Percentiles rank a stretch among this genome's conserved stretches.
These are phyloP conservation scores for Rossbeevera mucosa DNA, from an alignment of 768 basidiomycete species.

Conservation along the genomic window DNA sequence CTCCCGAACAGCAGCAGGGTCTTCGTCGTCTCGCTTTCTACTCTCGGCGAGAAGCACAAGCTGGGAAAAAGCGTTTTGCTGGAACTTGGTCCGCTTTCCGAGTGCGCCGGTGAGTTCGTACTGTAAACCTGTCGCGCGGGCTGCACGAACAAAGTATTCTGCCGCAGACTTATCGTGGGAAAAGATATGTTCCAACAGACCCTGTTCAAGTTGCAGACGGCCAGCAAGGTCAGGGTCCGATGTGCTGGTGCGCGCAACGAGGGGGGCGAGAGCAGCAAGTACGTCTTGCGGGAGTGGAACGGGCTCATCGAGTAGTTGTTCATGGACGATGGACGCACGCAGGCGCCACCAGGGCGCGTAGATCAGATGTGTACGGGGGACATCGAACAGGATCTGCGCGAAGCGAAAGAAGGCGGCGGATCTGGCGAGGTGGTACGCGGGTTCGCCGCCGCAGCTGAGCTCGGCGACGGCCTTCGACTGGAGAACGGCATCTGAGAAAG, in stretches of 20 bases:
- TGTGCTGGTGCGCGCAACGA: constrained; percentile 35
- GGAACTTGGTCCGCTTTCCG: constrained; percentile 93
- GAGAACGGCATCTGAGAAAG: constrained; percentile 45
- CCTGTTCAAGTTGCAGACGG: constrained; percentile 67
- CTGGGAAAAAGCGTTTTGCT: constrained; percentile 79
- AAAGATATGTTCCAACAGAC: constrained; percentile 74
- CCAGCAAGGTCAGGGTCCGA: constrained; percentile 63
- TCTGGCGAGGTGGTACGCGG: constrained; percentile 86
- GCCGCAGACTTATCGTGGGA: constrained; percentile 74
- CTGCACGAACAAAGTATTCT: constrained; percentile 72
- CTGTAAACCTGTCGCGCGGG: constrained; percentile 69
- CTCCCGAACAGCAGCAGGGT: constrained; percentile 1
- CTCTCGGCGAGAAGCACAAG: constrained; percentile 93
- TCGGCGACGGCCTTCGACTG: constrained; percentile 66
- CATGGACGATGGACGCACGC: constrained; percentile 66
- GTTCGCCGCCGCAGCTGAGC: constrained; percentile 85
- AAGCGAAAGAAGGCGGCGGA: constrained; percentile 67
- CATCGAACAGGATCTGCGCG: constrained; percentile 63
- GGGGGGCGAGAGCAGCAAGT: constrained; percentile 38
- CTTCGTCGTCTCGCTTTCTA: constrained; percentile 37
- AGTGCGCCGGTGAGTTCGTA: constrained; percentile 92
- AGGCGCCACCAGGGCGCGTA: constrained; percentile 80
- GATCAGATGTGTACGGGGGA: constrained; percentile 43
- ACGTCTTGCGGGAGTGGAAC: constrained; percentile 50
- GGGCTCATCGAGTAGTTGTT: constrained; percentile 76